Percentiles rank a stretch among this genome's conserved stretches.
These are phyloP conservation scores for Tricholoma terreum DNA, from an alignment of 768 basidiomycete genomes.

Conservation along the genomic window DNA sequence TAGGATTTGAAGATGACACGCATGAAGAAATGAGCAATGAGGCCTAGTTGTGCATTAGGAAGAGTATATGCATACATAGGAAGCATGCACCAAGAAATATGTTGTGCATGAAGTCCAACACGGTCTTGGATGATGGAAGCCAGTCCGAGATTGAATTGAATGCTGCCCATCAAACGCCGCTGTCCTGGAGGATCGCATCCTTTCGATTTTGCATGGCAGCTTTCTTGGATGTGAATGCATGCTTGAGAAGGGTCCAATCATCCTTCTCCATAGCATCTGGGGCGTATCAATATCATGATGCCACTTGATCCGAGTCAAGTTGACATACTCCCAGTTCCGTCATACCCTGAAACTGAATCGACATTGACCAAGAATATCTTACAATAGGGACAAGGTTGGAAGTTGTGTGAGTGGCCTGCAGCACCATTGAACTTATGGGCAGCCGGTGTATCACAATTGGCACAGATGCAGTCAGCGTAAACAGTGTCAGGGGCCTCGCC, in stretches of 20 bases:
- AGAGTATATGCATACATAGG: too few relatives aligned
- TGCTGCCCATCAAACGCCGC: conserved; percentile 20
- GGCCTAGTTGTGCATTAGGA: too few relatives aligned
- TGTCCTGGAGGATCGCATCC: conserved; percentile 15
- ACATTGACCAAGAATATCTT: conserved; percentile 16
- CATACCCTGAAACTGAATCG: conserved; percentile 4
- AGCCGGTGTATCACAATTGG: conserved; percentile 27
- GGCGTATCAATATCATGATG: conserved; percentile 2
- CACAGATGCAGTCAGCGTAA: too few relatives aligned
- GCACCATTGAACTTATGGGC: conserved; percentile 23
- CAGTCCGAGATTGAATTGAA: conserved; percentile 26
- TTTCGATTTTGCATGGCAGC: conserved; percentile 7
- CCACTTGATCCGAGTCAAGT: neutral
- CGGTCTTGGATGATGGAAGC: conserved; percentile 20
- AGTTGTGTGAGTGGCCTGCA: conserved; percentile 22
- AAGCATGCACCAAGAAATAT: conserved; percentile 21
- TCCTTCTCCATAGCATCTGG: conserved; percentile 5
- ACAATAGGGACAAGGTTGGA: conserved; percentile 27
- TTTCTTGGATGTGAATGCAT: conserved; percentile 9
- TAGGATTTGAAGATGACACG: conserved; percentile 19
- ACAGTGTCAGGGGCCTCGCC: conserved; percentile 12
- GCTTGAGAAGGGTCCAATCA: conserved; percentile 13
- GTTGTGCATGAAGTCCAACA: conserved; percentile 31
- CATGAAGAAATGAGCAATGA: conserved; percentile 21
- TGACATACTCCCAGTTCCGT: conserved; percentile 10